Evolutionary conservation across 2,329 filamentous ascomycete species (phyloP).

Genomic region (Chaetomium olivaceum): DNA sequence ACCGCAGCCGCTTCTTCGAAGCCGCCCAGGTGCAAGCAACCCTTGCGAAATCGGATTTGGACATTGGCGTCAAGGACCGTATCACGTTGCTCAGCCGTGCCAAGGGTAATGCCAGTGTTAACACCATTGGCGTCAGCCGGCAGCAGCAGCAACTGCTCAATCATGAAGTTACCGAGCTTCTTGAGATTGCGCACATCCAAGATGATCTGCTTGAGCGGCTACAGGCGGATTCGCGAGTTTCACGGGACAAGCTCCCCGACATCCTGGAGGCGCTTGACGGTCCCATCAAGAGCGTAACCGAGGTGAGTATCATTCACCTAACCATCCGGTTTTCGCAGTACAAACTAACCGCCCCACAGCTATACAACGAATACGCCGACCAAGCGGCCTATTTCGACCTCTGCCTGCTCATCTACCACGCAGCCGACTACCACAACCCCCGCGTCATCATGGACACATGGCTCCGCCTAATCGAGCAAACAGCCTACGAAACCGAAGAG

Average conservation of each 20-base stretch:
- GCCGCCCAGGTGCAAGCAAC: slow-evolving; percentile 84
- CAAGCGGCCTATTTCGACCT: slow-evolving; percentile 87
- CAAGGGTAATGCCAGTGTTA: slow-evolving; percentile 87
- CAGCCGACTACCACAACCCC: slow-evolving; percentile 85
- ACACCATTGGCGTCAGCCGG: slow-evolving; percentile 72
- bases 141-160: slow-evolving; percentile 83
- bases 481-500: slow-evolving; percentile 59
- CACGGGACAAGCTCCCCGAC: slow-evolving; percentile 60
- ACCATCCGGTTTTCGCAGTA: not conserved
- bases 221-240: slow-evolving; percentile 69
- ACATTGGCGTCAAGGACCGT: slow-evolving; percentile 76
- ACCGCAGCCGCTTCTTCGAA: slow-evolving; percentile 78
- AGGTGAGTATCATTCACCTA: slow-evolving; percentile 55
- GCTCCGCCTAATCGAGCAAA: slow-evolving; percentile 75
- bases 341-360: slow-evolving; percentile 48
- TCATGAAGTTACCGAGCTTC: slow-evolving; percentile 78
- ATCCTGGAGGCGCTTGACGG: slow-evolving; percentile 72
- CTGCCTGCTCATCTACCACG: slow-evolving; percentile 87
- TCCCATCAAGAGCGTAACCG: slow-evolving; percentile 72
- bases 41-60: slow-evolving; percentile 80
- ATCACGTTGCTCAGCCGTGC: slow-evolving; percentile 89
- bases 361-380: slow-evolving; percentile 93
- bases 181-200: slow-evolving; percentile 94
- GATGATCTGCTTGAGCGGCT: slow-evolving; percentile 84
- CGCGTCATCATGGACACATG: slow-evolving; percentile 83